Conservation (phyloP, 192 early-diverging fungal genomes). For the Linderina pennispora region DNA sequence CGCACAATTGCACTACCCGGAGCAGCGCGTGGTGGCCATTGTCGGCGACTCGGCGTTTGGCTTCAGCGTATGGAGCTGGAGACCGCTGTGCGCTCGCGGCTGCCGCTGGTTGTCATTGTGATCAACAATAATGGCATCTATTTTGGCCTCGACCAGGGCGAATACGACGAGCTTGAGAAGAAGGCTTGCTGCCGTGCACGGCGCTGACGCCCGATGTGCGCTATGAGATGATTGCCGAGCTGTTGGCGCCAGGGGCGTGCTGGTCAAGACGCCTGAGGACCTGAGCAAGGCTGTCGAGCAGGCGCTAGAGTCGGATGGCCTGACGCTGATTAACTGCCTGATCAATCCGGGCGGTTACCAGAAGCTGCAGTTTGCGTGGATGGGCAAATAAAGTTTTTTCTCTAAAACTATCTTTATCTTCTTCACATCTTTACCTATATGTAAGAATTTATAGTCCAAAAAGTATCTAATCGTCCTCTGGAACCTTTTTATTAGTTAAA, state of each 20-base stretch:
- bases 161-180: constrained; percentile 39
- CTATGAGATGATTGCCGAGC: constrained; percentile 64
- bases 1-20: constrained; percentile 51
- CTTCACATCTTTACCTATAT: too few relatives aligned
- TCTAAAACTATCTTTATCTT: too few relatives aligned
- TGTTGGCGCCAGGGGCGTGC: constrained; percentile 54
- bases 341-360: constrained; percentile 58
- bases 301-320: constrained; percentile 38
- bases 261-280: constrained; percentile 53
- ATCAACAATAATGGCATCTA: constrained; percentile 79
- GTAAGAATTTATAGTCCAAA: too few relatives aligned
- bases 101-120: constrained; percentile 65
- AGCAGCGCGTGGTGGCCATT: constrained; percentile 54
- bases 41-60: constrained; percentile 78
- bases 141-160: constrained; percentile 51
- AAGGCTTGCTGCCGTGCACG: constrained; percentile 51
- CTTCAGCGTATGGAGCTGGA: constrained; percentile 74
- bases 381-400: constrained; percentile 44
- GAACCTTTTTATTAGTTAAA: too few relatives aligned
- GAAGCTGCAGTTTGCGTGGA: constrained; percentile 53
- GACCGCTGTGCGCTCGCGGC: constrained; percentile 54
- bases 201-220: constrained; percentile 58
- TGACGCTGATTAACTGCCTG: constrained; percentile 62
- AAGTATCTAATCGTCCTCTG: too few relatives aligned
- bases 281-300: constrained; percentile 45